phyloP scores from a whole-genome alignment of 2,329 filamentous ascomycete genomes.

The Allantophomopsis cytisporea region DNA sequence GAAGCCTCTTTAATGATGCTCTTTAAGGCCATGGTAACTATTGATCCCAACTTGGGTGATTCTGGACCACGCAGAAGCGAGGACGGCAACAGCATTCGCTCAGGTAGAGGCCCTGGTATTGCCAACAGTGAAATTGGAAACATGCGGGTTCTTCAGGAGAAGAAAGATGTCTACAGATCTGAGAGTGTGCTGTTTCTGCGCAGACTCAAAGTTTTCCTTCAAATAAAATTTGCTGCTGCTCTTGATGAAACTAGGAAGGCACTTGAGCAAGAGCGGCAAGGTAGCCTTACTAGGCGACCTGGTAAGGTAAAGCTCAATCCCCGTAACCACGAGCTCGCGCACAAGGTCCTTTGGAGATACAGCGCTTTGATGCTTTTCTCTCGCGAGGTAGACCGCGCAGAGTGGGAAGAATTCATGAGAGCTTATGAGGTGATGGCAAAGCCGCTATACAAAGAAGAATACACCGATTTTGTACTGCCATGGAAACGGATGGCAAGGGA shows the following conservation, averaged over 20 bases:
- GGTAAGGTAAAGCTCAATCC: conserved; percentile 51
- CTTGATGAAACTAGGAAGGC: conserved; percentile 56
- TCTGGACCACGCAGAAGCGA: conserved; percentile 24
- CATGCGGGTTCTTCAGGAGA: conserved; percentile 90
- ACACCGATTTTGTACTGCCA: conserved; percentile 59
- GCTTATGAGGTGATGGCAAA: conserved; percentile 69
- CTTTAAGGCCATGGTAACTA: conserved; percentile 87
- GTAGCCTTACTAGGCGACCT: conserved; percentile 32
- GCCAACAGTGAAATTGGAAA: conserved; percentile 45
- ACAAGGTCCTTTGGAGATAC: conserved; percentile 74
- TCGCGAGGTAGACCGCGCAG: conserved; percentile 66
- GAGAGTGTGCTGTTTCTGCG: conserved; percentile 68
- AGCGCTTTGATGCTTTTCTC: conserved; percentile 79
- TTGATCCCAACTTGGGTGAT: conserved; percentile 64
- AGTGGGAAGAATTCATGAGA: conserved; percentile 70
- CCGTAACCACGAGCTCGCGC: conserved; percentile 55
- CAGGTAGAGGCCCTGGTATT: conserved; percentile 25
- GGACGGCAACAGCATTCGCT: conserved; percentile 14
- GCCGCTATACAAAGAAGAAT: conserved; percentile 68
- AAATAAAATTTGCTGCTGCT: conserved; percentile 64
- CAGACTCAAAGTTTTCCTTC: conserved; percentile 71
- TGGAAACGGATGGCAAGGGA: conserved; percentile 76
- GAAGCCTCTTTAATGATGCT: conserved; percentile 67
- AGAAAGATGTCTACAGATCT: conserved; percentile 75
- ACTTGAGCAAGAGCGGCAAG: conserved; percentile 32